Conservation (phyloP, 23 red algal species). For the Gracilaria vermiculophylla region DNA sequence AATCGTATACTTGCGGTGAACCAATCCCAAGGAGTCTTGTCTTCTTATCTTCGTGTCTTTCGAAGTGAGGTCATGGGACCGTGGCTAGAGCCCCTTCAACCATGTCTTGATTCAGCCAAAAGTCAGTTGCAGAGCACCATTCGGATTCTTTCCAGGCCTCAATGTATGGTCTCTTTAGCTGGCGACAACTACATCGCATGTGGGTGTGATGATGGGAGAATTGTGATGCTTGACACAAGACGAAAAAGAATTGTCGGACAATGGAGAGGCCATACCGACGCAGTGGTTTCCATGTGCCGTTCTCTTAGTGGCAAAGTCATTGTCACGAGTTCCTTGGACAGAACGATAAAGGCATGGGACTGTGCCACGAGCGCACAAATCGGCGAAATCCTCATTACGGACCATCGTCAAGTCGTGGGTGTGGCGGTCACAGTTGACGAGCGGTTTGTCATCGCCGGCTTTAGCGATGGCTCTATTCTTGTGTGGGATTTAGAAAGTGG, state of each 20-base stretch:
- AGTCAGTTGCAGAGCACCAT: neutral
- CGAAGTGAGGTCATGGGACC: neutral
- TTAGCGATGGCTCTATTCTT: neutral
- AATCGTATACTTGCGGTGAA: neutral
- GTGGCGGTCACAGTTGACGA: neutral
- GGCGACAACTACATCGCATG: conserved; percentile 21
- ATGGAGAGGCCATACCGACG: neutral
- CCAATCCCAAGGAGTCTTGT: neutral
- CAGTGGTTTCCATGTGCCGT: neutral
- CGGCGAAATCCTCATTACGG: neutral
- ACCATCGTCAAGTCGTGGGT: neutral
- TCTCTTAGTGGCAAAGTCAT: neutral
- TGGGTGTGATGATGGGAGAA: neutral
- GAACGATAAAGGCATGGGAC: conserved; percentile 3
- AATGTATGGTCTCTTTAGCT: neutral
- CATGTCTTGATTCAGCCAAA: neutral
- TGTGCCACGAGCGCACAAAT: conserved; percentile 6
- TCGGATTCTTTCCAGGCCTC: neutral
- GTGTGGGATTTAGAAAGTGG: conserved; percentile 13
- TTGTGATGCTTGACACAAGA: conserved; percentile 1
- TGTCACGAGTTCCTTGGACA: conserved; percentile 1
- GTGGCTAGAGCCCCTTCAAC: neutral
- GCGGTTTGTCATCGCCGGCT: neutral
- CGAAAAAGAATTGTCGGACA: conserved; percentile 14
- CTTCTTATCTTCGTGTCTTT: neutral